A percentile compares a stretch with the other conserved stretches of the same genome.
Evolutionary conservation across 75 land plant genomes (phyloP).

Genomic region (Chamaecyparis obtusa): DNA sequence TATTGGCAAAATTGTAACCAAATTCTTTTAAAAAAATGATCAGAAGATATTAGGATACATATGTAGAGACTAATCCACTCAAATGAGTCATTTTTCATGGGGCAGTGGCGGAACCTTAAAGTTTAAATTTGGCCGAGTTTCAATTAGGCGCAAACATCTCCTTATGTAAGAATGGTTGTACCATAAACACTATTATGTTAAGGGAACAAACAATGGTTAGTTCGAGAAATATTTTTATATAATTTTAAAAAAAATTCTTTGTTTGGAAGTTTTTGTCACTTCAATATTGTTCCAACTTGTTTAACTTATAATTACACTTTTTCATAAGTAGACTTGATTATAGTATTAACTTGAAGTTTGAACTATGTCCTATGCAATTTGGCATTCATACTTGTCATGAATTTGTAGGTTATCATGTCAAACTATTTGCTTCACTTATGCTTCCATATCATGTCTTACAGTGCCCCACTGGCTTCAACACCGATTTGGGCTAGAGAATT

Average conservation of each 20-base stretch:
- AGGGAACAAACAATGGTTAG: no score
- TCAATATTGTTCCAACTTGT: not conserved
- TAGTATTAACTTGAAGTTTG: not conserved
- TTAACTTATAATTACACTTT: not conserved
- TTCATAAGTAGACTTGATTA: not conserved
- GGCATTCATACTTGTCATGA: not conserved
- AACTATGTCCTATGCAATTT: not conserved
- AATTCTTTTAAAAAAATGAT: no score
- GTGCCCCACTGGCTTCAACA: conserved; percentile 86
- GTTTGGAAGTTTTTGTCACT: not conserved
- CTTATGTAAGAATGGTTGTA: no score
- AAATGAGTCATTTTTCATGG: no score
- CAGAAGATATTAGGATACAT: no score
- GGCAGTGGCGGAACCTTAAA: no score
- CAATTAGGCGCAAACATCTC: no score
- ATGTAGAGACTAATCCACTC: no score
- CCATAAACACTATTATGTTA: no score
- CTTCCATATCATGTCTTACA: conserved; percentile 16
- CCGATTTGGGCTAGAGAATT: conserved; percentile 93
- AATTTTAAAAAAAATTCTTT: not conserved
- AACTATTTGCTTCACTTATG: not conserved
- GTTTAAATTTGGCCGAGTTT: no score
- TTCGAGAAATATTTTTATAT: no score
- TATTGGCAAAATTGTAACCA: no score
- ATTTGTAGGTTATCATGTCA: not conserved